A percentile compares a stretch with the other conserved stretches of the same genome.
These are phyloP conservation scores for Kurtzmaniella quercitrusa DNA, from an alignment of 1,139 yeast genomes.

Conservation along the genomic window DNA sequence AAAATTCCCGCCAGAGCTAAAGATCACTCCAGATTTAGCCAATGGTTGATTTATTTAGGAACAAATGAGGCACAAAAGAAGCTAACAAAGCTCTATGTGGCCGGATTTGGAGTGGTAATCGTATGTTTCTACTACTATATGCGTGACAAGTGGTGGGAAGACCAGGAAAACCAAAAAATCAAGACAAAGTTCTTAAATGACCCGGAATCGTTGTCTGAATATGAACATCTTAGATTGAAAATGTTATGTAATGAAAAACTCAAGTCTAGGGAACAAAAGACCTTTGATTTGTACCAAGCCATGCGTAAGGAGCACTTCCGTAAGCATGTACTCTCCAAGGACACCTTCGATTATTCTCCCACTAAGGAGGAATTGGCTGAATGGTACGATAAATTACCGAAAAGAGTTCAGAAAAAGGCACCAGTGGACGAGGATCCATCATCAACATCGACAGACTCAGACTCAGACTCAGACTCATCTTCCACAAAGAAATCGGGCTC, in stretches of 20 bases:
- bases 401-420: slow-evolving; percentile 20
- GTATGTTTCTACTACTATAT: slow-evolving; percentile 63
- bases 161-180: slow-evolving; percentile 51
- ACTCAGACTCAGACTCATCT: slow-evolving; percentile 5
- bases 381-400: slow-evolving; percentile 41
- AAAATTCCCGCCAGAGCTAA: background rate
- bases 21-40: slow-evolving; percentile 9
- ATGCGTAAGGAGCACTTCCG: slow-evolving; percentile 51
- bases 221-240: slow-evolving; percentile 58
- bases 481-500: no score
- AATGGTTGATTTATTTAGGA: slow-evolving; percentile 37
- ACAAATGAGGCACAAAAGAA: slow-evolving; percentile 35
- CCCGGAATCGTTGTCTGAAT: slow-evolving; percentile 48
- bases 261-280: slow-evolving; percentile 53
- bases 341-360: slow-evolving; percentile 18
- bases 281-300: slow-evolving; percentile 48
- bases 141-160: slow-evolving; percentile 63
- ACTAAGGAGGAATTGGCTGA: slow-evolving; percentile 46
- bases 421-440: slow-evolving; percentile 16
- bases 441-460: background rate
- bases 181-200: slow-evolving; percentile 38
- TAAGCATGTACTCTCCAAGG: slow-evolving; percentile 39
- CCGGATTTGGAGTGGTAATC: slow-evolving; percentile 51
- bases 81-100: slow-evolving; percentile 49
- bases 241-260: slow-evolving; percentile 46